phyloP scores from a whole-genome alignment of 1,284 basidiomycete genomes.

The Anthracocystis panici-leucophaei region DNA sequence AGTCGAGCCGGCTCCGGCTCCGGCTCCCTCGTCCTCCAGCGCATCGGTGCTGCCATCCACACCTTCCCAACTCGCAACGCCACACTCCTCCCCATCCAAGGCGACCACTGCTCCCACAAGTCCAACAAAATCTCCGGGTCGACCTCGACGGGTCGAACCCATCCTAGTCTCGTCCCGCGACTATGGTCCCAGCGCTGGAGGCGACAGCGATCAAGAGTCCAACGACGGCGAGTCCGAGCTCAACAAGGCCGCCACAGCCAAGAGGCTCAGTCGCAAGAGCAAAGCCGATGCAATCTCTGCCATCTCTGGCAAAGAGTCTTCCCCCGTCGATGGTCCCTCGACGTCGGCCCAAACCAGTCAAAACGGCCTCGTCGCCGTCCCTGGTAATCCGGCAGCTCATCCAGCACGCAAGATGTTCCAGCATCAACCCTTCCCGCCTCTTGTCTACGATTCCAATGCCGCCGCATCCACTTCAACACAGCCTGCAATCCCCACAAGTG shows the following conservation, averaged over 20 bases:
- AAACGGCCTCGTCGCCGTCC: constrained; percentile 6
- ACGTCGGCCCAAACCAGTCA: constrained; percentile 1
- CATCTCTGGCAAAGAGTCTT: constrained; percentile 26
- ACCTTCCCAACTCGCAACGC: constrained; percentile 24
- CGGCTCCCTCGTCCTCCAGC: constrained; percentile 8
- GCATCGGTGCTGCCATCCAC: constrained; percentile 9
- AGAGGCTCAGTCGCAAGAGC: constrained; percentile 50
- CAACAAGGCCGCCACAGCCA: constrained; percentile 34
- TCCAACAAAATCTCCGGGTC: constrained; percentile 36
- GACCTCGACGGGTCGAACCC: constrained; percentile 42
- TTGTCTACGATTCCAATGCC: constrained; percentile 14
- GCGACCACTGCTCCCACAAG: constrained; percentile 19
- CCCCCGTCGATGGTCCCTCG: constrained; percentile 5
- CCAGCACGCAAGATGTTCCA: constrained; percentile 49
- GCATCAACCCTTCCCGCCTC: constrained; percentile 35
- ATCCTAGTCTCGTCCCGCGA: constrained; percentile 46
- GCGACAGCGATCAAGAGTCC: constrained; percentile 35
- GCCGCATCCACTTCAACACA: constrained; percentile 8
- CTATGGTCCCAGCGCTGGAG: constrained; percentile 45
- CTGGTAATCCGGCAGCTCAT: constrained; percentile 44
- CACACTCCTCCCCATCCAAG: constrained; percentile 37
- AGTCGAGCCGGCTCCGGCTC: constrained; percentile 15
- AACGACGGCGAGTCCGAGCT: constrained; percentile 37
- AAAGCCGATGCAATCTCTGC: constrained; percentile 52
- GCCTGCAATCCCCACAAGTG: constrained; percentile 55